Evolutionary conservation across 225 moss, liverwort and hornwort genomes (phyloP), one percentile per base, ranked within the genome.

Genomic region (Anthoceros angustus): DNA sequence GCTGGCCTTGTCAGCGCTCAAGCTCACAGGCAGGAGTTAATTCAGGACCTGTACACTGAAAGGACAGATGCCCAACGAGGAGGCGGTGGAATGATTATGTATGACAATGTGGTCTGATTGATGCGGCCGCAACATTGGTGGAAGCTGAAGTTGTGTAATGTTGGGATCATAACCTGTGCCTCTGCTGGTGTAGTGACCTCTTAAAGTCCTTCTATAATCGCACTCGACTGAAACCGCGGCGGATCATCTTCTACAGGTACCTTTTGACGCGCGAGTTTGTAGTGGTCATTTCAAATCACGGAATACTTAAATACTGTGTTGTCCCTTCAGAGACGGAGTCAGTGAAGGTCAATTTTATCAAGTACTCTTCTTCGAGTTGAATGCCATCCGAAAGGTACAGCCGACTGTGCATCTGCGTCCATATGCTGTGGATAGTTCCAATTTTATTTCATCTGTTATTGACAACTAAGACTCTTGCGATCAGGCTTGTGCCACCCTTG

Each of bases 281-380:
- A 1, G 32, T 32, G 2, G 2, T 32, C 32, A 32, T 32, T 32
- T 4, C 32, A 32, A 32, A 32, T 32, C 4, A 32, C 32, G 32
- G 32, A 32, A 32, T 32, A 4, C 32, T 32, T 1, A 32, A 32
- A 32, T 4, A 32, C 32, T n/a, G 32, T 32, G 32, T 32, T 42
- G 16, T 42, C 25, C n/a, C n/a, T 43, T 12, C 25, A 39, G 68
- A 12, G 68, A 68, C 50, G 68, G 68, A 18, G 68, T 68, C 0
- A 68, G 68, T 50, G 68, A 68, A 10, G 68, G 68, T 23, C 68
- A 68, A 10, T 68, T 68, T 25, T 23, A 68, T 48, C 68, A 68
- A 46, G 68, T 68, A 10, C 48, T 68, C 20, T 48, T 68, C 10
- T 40, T 43, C 38, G 68, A 68, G 45, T 18, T 68, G n/a, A 46